These are phyloP conservation scores for Macadamia tetraphylla DNA, from an alignment of 164 flowering plant species.

Conservation along the genomic window DNA sequence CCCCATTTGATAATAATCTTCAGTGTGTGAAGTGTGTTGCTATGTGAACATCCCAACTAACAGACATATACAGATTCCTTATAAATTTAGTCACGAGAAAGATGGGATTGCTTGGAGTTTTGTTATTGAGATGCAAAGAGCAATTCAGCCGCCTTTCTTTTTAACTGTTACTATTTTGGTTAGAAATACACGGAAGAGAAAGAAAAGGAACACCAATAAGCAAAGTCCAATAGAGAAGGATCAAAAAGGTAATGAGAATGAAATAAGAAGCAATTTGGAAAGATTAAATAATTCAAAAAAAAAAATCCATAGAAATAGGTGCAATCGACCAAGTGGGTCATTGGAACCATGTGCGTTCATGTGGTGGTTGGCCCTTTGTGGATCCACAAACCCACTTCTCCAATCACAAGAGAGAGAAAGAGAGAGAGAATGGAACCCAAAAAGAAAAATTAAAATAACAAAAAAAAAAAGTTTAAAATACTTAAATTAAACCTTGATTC, in stretches of 20 bases:
- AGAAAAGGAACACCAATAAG: neutral
- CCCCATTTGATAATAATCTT: neutral
- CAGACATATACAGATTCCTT: neutral
- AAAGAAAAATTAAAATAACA: neutral
- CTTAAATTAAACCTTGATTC: conserved; percentile 17
- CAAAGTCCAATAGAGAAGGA: conserved; percentile 1
- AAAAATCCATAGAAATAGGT: neutral
- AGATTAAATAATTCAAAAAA: neutral
- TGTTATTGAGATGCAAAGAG: neutral
- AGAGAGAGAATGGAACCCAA: no score
- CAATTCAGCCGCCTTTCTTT: neutral
- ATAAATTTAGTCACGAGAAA: neutral
- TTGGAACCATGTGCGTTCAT: conserved; percentile 77
- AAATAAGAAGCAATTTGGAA: conserved; percentile 3
- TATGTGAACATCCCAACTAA: neutral
- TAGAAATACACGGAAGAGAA: neutral
- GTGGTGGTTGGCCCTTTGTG: conserved; percentile 61
- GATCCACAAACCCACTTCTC: conserved; percentile 44
- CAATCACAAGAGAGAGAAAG: conserved; percentile 14
- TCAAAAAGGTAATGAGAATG: neutral
- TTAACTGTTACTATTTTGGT: neutral
- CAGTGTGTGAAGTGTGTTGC: neutral
- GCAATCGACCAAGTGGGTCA: conserved; percentile 43
- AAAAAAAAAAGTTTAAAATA: neutral
- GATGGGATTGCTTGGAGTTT: neutral